phyloP scores from a whole-genome alignment of 2,329 filamentous ascomycete genomes.

The Fusarium tuaranense region DNA sequence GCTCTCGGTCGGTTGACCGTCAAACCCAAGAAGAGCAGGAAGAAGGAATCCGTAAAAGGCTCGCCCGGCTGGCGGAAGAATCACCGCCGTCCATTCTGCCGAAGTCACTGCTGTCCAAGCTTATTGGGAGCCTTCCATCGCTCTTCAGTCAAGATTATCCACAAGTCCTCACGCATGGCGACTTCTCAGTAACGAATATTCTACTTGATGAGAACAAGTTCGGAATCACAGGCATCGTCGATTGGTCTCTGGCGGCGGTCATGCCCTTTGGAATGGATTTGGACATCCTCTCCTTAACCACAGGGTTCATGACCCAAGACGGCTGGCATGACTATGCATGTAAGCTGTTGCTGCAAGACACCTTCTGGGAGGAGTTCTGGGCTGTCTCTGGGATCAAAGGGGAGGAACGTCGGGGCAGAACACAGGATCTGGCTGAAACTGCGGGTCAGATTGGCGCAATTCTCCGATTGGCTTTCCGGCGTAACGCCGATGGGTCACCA shows the following conservation, averaged over 20 bases:
- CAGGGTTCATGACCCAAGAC: slow-evolving; percentile 41
- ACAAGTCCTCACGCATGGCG: slow-evolving; percentile 45
- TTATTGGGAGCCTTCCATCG: slow-evolving; percentile 35
- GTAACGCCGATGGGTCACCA: slow-evolving; percentile 41
- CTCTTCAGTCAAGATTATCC: slow-evolving; percentile 45
- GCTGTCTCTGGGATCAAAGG: slow-evolving; percentile 34
- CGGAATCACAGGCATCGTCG: slow-evolving; percentile 44
- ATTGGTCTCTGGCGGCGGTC: slow-evolving; percentile 45
- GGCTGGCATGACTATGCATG: slow-evolving; percentile 46
- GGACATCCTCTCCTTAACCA: slow-evolving; percentile 42
- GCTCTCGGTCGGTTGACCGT: slow-evolving; percentile 11
- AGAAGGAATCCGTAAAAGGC: slow-evolving; percentile 35
- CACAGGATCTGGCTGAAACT: slow-evolving; percentile 34
- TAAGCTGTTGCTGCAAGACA: slow-evolving; percentile 25
- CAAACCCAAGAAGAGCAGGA: slow-evolving; percentile 20
- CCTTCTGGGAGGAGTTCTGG: slow-evolving; percentile 48
- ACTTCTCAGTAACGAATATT: slow-evolving; percentile 47
- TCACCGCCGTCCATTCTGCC: slow-evolving; percentile 12
- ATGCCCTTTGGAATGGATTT: slow-evolving; percentile 40
- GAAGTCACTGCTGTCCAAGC: slow-evolving; percentile 21
- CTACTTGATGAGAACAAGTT: slow-evolving; percentile 41
- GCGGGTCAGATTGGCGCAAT: slow-evolving; percentile 43
- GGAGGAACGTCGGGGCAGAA: slow-evolving; percentile 24
- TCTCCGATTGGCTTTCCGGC: slow-evolving; percentile 43
- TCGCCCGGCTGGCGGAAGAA: slow-evolving; percentile 25